Evolutionary conservation across 768 basidiomycete species (phyloP).

Genomic region (Macrolepiota fuliginosa): DNA sequence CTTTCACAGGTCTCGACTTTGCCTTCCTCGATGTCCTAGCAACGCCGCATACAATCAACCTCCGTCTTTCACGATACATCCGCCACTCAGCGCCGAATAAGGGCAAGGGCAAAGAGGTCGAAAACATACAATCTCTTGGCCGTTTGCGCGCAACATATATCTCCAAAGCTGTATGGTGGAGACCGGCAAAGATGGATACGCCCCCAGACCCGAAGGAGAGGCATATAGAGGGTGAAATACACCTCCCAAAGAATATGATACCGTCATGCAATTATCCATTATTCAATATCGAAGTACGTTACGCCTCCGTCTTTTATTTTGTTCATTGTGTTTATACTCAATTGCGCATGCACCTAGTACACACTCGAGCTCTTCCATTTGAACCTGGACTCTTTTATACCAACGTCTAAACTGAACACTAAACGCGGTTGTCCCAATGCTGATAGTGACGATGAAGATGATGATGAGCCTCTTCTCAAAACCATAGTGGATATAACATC

Average conservation of each 20-base stretch:
- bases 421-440: not conserved
- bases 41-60: not conserved
- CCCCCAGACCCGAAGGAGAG: not conserved
- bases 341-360: constrained; percentile 1
- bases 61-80: not conserved
- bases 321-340: not conserved
- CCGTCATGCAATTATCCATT: not conserved
- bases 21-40: not conserved
- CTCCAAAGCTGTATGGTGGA: not conserved
- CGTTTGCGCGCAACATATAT: not conserved
- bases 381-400: not conserved
- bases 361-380: constrained; percentile 13
- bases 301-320: not conserved
- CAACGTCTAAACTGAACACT: not conserved
- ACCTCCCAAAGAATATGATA: not conserved
- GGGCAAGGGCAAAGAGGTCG: not conserved
- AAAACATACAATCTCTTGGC: not conserved
- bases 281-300: not conserved
- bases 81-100: not conserved
- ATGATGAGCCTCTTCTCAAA: not conserved
- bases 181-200: not conserved
- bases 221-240: not conserved
- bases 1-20: not conserved
- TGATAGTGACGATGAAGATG: not conserved
- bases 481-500: not conserved